Evolutionary conservation across 2,329 filamentous ascomycete genomes (phyloP).

Genomic region (Fusarium secorum): DNA sequence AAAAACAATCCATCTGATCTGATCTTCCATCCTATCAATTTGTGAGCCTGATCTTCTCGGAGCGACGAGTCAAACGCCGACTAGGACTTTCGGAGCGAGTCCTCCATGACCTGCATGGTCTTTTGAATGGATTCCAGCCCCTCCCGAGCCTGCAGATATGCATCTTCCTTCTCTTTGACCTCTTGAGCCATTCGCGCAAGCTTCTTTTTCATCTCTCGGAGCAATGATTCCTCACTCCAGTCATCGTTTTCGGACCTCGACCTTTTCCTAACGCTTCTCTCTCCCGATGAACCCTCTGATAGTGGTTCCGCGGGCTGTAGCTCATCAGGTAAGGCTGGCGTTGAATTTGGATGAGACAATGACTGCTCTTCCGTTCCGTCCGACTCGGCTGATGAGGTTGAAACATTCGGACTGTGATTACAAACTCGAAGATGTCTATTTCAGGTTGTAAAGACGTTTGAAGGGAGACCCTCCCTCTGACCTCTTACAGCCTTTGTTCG

Average conservation of each 20-base stretch:
- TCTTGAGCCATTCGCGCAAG: not conserved
- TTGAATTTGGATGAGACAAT: not conserved
- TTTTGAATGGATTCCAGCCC: not conserved
- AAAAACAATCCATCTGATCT: not conserved
- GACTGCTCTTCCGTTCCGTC: accelerated
- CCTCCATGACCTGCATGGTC: not conserved
- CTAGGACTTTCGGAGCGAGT: not conserved
- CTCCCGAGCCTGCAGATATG: not conserved
- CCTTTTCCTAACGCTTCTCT: not conserved
- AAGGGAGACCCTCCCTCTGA: not conserved
- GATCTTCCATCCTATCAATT: not conserved
- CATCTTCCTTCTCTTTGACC: not conserved
- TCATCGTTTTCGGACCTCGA: not conserved
- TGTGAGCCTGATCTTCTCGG: not conserved
- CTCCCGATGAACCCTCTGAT: not conserved
- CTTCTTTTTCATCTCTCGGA: not conserved
- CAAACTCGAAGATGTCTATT: not conserved
- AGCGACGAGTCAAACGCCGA: not conserved
- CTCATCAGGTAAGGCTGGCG: not conserved
- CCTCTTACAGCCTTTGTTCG: not conserved
- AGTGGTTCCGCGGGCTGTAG: not conserved
- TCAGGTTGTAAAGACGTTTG: not conserved
- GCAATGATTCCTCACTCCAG: not conserved
- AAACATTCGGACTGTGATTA: not conserved
- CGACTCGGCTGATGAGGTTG: not conserved